Evolutionary conservation across 1,284 basidiomycete species (phyloP).

Genomic region (Anthracocystis panici-leucophaei): DNA sequence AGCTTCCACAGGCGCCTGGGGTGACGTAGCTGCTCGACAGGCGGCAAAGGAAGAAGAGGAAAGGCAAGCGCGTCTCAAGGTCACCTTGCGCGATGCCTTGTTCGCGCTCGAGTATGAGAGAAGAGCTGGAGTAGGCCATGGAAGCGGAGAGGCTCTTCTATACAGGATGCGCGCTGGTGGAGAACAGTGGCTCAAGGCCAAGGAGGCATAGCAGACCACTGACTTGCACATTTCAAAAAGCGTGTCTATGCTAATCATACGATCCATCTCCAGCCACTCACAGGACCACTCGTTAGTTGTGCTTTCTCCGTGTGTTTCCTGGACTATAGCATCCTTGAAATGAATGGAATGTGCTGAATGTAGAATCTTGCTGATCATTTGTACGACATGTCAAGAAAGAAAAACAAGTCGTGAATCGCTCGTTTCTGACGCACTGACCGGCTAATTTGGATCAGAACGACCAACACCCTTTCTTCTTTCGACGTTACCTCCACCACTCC

Average conservation of each 20-base stretch:
- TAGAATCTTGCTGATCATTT: neutral
- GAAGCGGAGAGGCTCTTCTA: conserved; percentile 44
- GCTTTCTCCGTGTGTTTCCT: neutral
- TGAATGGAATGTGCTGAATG: neutral
- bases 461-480: conserved; percentile 7
- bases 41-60: conserved; percentile 64
- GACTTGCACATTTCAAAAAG: neutral
- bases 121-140: conserved; percentile 36
- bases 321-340: neutral
- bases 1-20: conserved; percentile 59
- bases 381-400: neutral
- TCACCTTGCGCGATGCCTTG: conserved; percentile 64
- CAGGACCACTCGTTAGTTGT: neutral
- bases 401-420: conserved; percentile 5
- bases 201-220: conserved; percentile 8
- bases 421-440: conserved; percentile 26
- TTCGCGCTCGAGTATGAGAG: conserved; percentile 62
- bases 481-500: neutral
- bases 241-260: neutral
- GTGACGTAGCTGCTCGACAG: conserved; percentile 63
- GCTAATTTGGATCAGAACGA: conserved; percentile 19
- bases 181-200: conserved; percentile 20
- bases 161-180: conserved; percentile 38
- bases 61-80: conserved; percentile 52
- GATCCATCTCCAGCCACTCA: neutral